Conservation (phyloP, 148 eudicot species). For the Amaranthus hypochondriacus region DNA sequence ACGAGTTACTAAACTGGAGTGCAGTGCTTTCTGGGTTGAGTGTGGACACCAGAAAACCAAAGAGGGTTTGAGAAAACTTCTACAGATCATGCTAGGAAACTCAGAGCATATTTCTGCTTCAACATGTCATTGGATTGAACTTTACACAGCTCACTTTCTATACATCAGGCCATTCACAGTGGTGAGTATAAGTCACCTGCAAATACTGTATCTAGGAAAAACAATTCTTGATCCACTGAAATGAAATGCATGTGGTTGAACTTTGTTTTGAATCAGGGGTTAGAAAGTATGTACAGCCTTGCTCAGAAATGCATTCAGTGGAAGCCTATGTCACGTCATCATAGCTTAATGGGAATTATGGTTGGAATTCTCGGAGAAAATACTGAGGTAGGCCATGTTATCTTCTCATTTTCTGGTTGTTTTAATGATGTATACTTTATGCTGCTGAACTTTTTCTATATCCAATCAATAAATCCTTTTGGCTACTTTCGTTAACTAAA, state of each 20-base stretch:
- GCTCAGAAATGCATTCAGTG: conserved; percentile 85
- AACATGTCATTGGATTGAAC: conserved; percentile 87
- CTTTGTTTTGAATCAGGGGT: conserved; percentile 55
- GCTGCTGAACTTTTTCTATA: background rate
- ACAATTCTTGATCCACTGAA: background rate
- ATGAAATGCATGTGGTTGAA: background rate
- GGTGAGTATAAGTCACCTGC: conserved; percentile 71
- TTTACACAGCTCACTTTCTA: conserved; percentile 67
- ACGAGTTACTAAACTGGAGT: conserved; percentile 85
- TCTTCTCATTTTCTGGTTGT: background rate
- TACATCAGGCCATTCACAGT: conserved; percentile 86
- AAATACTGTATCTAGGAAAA: background rate
- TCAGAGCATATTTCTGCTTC: conserved; percentile 50
- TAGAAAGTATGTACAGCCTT: conserved; percentile 76
- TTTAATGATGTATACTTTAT: background rate
- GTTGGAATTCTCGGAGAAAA: conserved; percentile 84
- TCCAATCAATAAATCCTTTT: background rate
- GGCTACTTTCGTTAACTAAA: background rate
- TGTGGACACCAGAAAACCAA: conserved; percentile 71
- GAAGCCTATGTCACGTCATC: conserved; percentile 54
- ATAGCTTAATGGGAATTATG: conserved; percentile 67
- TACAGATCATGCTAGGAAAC: conserved; percentile 88
- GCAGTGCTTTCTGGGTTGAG: conserved; percentile 92
- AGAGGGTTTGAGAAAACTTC: conserved; percentile 68
- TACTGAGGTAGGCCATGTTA: conserved; percentile 56